Percentiles rank a stretch among this genome's conserved stretches.
phyloP scores from a whole-genome alignment of 768 basidiomycete genomes.

The Leccinum uliginosum region DNA sequence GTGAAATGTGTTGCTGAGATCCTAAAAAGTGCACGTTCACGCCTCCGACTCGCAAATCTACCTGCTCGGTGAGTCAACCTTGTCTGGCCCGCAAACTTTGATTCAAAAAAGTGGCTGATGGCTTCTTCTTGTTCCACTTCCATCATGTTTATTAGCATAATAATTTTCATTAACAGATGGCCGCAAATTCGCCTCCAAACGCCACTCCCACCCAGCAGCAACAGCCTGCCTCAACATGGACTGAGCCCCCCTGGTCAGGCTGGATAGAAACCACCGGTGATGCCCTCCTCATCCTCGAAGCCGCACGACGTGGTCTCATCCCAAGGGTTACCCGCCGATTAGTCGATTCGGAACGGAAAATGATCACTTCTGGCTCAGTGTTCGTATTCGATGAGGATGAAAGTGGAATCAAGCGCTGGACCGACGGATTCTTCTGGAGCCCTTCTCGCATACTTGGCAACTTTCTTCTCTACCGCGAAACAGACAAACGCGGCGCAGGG shows the following conservation, averaged over 20 bases:
- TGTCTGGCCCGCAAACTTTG: constrained; percentile 47
- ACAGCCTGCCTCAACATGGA: constrained; percentile 52
- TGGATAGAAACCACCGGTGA: constrained; percentile 96
- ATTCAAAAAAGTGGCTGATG: constrained; percentile 24
- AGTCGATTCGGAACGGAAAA: constrained; percentile 86
- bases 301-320: constrained; percentile 83
- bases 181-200: constrained; percentile 26
- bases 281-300: constrained; percentile 95
- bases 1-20: constrained; percentile 21
- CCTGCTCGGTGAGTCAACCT: constrained; percentile 71
- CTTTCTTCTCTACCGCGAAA: constrained; percentile 93
- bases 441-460: constrained; percentile 91
- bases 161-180: constrained; percentile 14
- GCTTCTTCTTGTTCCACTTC: constrained; percentile 11
- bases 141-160: constrained; percentile 12
- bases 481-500: constrained; percentile 73
- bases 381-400: constrained; percentile 98
- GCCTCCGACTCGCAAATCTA: constrained; percentile 58
- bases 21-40: constrained; percentile 34
- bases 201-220: constrained; percentile 10
- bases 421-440: constrained; percentile 95
- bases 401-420: constrained; percentile 97
- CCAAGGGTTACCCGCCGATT: constrained; percentile 89
- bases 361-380: constrained; percentile 91
- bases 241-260: constrained; percentile 88